Evolutionary conservation across 768 basidiomycete genomes (phyloP), one percentile per base, ranked within the genome.

Genomic region (Mycena rebaudengoi): DNA sequence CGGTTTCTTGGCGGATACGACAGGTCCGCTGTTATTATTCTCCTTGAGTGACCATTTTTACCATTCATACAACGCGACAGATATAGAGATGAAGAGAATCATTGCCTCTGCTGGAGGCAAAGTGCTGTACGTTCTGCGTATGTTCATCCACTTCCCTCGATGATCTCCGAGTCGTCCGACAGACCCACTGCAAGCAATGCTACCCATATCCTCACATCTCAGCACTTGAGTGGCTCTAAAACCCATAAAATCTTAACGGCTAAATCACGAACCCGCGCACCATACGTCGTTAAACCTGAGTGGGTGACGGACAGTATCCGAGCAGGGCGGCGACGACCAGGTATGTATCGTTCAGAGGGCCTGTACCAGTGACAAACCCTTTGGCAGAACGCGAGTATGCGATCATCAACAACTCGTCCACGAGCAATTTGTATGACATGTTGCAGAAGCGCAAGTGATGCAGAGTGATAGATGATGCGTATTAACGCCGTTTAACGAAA

Each of bases 121-220:
- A 35, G 77, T 86, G 7, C 62, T 88, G 94, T 94, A 80, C 70
- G 81, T 78, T 44, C 35, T 23, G 20, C 30, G n/a, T 37, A 29
- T 10, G 45, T 48, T 29, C 44, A 20, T 7, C 18, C 33, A 29
- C 33, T 32, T 16, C 45, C 55, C 60, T 21, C 60, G 56, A 25
- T 20, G 56, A 48, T 21, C 21, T 33, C 20, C 16, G 23, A 48
- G n/a, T 20, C 20, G 32, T 35, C 25, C 35, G 23, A 2, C 69
- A 93, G 91, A 65, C 75, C 75, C 52, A 81, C 80, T 26, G 78
- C 87, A 14, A 86, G 88, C 18, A 83, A 84, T 11, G 89, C 89
- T 45, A 95, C 94, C 7, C 94, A 96, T 72, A 88, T 95, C 51
- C 70, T 96, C 37, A 91, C 90, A 10, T 93, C 92, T 7, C 86